Evolutionary conservation across 2,329 filamentous ascomycete species (phyloP).

Genomic region (Alternaria arborescens): DNA sequence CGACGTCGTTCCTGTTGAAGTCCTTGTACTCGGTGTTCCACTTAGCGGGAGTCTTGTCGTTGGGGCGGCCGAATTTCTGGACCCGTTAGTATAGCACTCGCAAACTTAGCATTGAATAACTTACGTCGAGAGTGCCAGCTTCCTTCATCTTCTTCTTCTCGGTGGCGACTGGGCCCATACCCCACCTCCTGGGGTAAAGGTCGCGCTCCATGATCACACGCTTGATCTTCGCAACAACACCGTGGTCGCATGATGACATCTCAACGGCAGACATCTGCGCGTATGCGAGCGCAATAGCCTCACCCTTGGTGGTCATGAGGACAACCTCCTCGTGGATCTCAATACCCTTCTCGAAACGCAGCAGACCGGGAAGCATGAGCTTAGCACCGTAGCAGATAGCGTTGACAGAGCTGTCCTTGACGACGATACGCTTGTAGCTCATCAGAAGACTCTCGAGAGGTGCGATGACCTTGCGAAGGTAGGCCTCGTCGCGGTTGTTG

Average conservation of each 20-base stretch:
- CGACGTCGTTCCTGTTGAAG: slow-evolving; percentile 55
- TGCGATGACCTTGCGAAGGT: slow-evolving; percentile 88
- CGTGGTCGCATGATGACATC: slow-evolving; percentile 95
- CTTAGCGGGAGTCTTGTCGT: slow-evolving; percentile 90
- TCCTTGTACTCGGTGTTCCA: slow-evolving; percentile 96
- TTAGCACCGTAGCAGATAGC: slow-evolving; percentile 99
- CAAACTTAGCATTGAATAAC: slow-evolving; percentile 31
- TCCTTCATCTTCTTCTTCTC: slow-evolving; percentile 99
- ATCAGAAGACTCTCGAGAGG: slow-evolving; percentile 92
- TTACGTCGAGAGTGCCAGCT: slow-evolving; percentile 89
- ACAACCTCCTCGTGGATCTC: slow-evolving; percentile 97
- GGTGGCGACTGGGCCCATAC: slow-evolving; percentile 86
- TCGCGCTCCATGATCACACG: slow-evolving; percentile 99
- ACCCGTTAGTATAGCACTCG: slow-evolving; percentile 43
- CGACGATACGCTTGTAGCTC: slow-evolving; percentile 94
- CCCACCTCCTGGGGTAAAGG: slow-evolving; percentile 96
- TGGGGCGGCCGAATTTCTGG: slow-evolving; percentile 87
- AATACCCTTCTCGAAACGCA: slow-evolving; percentile 91
- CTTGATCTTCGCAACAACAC: slow-evolving; percentile 98
- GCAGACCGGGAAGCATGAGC: slow-evolving; percentile 95
- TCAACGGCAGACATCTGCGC: slow-evolving; percentile 98
- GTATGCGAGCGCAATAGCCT: slow-evolving; percentile 95
- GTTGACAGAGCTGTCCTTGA: slow-evolving; percentile 96
- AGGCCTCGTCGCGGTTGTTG: slow-evolving; percentile 93
- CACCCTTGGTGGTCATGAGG: slow-evolving; percentile 98